Evolutionary conservation across 2,329 filamentous ascomycete species (phyloP), one percentile per base, ranked within the genome.

Genomic region (Cryphonectria parasitica): DNA sequence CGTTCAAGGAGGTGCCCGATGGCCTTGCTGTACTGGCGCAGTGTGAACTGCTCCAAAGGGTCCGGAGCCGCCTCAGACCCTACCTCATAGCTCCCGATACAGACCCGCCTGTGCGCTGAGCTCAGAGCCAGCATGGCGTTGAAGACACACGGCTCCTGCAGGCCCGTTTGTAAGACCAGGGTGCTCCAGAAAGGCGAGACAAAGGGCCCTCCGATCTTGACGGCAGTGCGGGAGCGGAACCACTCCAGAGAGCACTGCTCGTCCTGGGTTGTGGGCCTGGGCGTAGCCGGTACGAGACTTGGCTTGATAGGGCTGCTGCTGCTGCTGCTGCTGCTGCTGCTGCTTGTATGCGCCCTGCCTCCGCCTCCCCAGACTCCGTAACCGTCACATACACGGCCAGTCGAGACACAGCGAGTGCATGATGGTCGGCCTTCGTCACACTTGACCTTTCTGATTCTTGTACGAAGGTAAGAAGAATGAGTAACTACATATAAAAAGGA

Each of bases 41-140:
- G 69, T 11, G 74, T 75, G 58, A 78, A 75, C 31, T 71, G 69
- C 41, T 79, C 76, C 25, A 74, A 67, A 2, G 17, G 41, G 15
- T 70, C 61, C 22, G 74, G 36, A 36, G 54, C 45, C 66, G 3
- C 34, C 15, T 52, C n/a, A 31, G 34, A 66, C 43, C 64, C 76
- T 39, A 31, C 43, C 43, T 49, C 64, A 31, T n/a, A 25, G 31
- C 45, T 31, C 25, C 64, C 64, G 28, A 66, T 34, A 22, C 36
- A 66, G 41, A 52, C 64, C 15, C 73, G 68, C 43, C 73, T 78
- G 65, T 83, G 80, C 0, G 77, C 76, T 0, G 81, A 79, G 68
- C 79, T 77, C n/a, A 83, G 71, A 0, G 82, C 81, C 5, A 84
- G 74, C 1, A 78, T 74, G 1, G 82, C 80, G 52, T 83, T 81